A percentile compares a stretch with the other conserved stretches of the same genome.
phyloP scores from a whole-genome alignment of 164 flowering plant species.

The Piper betle region DNA sequence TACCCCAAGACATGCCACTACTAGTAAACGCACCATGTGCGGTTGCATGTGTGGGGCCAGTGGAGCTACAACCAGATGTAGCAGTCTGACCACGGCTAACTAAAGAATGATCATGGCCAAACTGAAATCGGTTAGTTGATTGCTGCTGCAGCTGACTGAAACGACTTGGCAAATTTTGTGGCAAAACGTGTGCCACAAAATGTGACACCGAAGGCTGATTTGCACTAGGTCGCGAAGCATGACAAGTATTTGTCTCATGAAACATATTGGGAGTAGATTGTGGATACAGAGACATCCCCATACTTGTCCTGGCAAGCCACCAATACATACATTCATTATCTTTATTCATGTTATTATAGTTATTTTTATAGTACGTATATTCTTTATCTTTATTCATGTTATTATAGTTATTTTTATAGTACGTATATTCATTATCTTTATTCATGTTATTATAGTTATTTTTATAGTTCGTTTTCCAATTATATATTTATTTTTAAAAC shows the following conservation, averaged over 20 bases:
- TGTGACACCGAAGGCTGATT: constrained; percentile 29
- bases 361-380: no score
- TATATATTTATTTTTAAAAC: no score
- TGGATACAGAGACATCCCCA: constrained; percentile 39
- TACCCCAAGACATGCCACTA: constrained; percentile 63
- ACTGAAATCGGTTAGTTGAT: constrained; percentile 8
- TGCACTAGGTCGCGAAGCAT: constrained; percentile 24
- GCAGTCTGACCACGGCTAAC: constrained; percentile 30
- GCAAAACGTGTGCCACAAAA: constrained; percentile 27
- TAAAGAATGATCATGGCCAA: constrained; percentile 35
- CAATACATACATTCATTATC: background rate
- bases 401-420: no score
- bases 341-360: no score
- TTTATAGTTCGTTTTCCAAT: no score
- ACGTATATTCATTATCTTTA: no score
- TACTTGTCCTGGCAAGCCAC: constrained; percentile 38
- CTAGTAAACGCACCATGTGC: constrained; percentile 31
- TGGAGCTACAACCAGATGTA: constrained; percentile 28
- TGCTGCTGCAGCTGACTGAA: constrained; percentile 61
- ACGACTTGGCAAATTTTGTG: constrained; percentile 66
- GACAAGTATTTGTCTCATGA: constrained; percentile 35
- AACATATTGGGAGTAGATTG: constrained; percentile 49
- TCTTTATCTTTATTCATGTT: no score
- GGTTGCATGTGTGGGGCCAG: constrained; percentile 43
- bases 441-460: no score